Percentiles rank a stretch among this genome's conserved stretches.
phyloP scores from a whole-genome alignment of 1,284 basidiomycete genomes.

The Dichomitus squalens region DNA sequence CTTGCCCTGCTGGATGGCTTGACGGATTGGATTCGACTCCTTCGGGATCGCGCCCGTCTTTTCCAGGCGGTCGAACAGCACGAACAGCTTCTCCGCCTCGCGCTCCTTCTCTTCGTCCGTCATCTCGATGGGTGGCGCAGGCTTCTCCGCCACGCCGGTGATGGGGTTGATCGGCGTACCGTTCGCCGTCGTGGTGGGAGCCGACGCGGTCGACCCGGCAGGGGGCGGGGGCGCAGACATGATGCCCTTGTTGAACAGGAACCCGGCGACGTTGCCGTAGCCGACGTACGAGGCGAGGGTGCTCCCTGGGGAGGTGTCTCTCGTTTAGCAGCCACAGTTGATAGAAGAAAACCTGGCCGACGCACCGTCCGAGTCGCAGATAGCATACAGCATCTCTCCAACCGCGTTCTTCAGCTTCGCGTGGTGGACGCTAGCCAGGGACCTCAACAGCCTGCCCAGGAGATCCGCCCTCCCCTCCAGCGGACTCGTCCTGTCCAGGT shows the following conservation, averaged over 20 bases:
- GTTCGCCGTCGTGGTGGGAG: constrained; percentile 41
- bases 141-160: constrained; percentile 62
- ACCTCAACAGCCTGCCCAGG: constrained; percentile 79
- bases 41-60: constrained; percentile 66
- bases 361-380: constrained; percentile 82
- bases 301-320: constrained; percentile 47
- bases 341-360: constrained; percentile 4
- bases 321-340: neutral
- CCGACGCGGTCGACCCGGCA: constrained; percentile 31
- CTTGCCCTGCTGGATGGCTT: constrained; percentile 65
- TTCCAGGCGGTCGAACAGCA: constrained; percentile 87
- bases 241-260: constrained; percentile 88
- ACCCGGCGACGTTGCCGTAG: constrained; percentile 92
- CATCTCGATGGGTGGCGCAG: constrained; percentile 59
- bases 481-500: constrained; percentile 76
- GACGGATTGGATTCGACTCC: constrained; percentile 72
- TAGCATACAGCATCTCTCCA: constrained; percentile 85
- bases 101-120: constrained; percentile 89
- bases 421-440: constrained; percentile 76
- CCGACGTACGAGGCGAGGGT: constrained; percentile 77
- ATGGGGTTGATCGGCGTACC: constrained; percentile 76
- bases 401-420: constrained; percentile 68
- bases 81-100: constrained; percentile 89
- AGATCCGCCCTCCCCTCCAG: constrained; percentile 74
- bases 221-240: constrained; percentile 53